Evolutionary conservation across 176 grass and related monocot species (phyloP), one percentile per base, ranked within the genome.

Genomic region (Thalia dealbata): DNA sequence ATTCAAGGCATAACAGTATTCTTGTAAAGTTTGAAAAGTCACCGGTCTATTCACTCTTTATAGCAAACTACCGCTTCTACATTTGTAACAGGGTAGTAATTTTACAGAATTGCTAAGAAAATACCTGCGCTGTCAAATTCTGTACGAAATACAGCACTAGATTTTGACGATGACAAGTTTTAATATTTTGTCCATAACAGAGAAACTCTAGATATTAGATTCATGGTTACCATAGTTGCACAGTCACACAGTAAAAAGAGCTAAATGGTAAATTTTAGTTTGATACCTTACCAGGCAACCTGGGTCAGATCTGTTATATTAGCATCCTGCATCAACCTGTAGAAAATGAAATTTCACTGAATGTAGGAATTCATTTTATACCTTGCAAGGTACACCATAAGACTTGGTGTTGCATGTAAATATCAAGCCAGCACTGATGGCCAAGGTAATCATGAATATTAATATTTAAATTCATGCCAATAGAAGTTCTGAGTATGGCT

Each of bases 251-350:
- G n/a, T n/a, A n/a, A n/a, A n/a, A n/a, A n/a, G n/a, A n/a, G n/a
- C n/a, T n/a, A n/a, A n/a, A n/a, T n/a, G n/a, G n/a, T n/a, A n/a
- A n/a, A 72, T 26, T 27, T 15, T 50, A 72, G 26, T 28, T 50
- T 26, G 19, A 74, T 62, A 56, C 12, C 83, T 75, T 86, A 99
- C 95, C 95, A 99, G 62, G 90, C 87, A 60, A 59, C 73, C 66
- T 92, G 87, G 69, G 95, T 99, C 79, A 88, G 80, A 75, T 93
- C 95, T 81, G 90, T 93, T 85, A 99, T 86, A 77, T 78, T 67
- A 52, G 95, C 90, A 81, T 93, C 90, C 70, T 97, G 90, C 87
- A 91, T 88, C 80, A 99, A 86, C 75, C 90, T 99, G 79, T 41
- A 72, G 52, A 79, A 15, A 21, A 71, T 69, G 15, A 38, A 29